These are phyloP conservation scores for Helminthosporium solani DNA, from an alignment of 2,329 filamentous ascomycete genomes.

Conservation along the genomic window DNA sequence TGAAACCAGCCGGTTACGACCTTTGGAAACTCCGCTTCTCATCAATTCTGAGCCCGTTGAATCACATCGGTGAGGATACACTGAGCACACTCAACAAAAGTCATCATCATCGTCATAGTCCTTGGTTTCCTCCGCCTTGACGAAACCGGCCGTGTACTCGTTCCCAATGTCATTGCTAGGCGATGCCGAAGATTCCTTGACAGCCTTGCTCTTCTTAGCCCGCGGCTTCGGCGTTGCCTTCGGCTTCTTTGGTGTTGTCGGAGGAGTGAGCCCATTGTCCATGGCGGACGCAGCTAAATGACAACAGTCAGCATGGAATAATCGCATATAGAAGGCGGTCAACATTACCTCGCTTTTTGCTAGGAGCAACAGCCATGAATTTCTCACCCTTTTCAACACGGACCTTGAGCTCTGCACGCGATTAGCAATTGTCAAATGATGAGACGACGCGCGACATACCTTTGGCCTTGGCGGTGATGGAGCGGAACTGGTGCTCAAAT, in stretches of 20 bases:
- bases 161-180: slow-evolving; percentile 2
- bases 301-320: neutral
- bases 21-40: too few relatives aligned
- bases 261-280: slow-evolving; percentile 7
- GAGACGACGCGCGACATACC: neutral
- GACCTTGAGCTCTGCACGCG: slow-evolving; percentile 20
- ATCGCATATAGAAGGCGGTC: neutral
- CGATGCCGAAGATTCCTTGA: neutral
- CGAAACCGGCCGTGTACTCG: neutral
- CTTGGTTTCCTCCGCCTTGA: neutral
- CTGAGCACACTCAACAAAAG: too few relatives aligned
- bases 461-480: slow-evolving; percentile 23
- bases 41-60: too few relatives aligned
- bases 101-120: neutral
- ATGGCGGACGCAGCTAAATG: slow-evolving; percentile 4
- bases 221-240: slow-evolving; percentile 18
- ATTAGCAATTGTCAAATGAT: neutral
- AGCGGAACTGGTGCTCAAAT: slow-evolving; percentile 32
- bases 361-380: slow-evolving; percentile 23
- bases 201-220: slow-evolving; percentile 12
- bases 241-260: slow-evolving; percentile 23
- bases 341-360: slow-evolving; percentile 18
- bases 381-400: slow-evolving; percentile 25
- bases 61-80: too few relatives aligned
- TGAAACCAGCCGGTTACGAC: too few relatives aligned